Conservation (phyloP, 169 alveolate species). For the Theileria luwenshuni region DNA sequence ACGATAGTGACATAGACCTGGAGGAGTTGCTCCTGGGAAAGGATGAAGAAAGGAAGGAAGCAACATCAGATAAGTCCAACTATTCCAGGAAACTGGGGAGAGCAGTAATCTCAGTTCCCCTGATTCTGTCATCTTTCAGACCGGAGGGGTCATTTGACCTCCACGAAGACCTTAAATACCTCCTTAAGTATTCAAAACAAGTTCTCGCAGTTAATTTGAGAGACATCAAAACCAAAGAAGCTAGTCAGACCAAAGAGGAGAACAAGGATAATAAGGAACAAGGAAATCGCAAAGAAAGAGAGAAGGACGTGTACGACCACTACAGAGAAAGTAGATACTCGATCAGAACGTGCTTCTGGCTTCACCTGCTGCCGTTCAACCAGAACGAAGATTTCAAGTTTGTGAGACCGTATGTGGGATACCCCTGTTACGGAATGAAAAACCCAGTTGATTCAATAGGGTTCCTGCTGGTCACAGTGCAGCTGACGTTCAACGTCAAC, state of each 20-base stretch:
- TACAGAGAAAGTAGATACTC: slow-evolving; percentile 1
- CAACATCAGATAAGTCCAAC: slow-evolving; percentile 22
- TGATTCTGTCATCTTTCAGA: slow-evolving; percentile 43
- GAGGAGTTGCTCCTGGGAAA: slow-evolving; percentile 16
- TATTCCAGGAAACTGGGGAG: slow-evolving; percentile 52
- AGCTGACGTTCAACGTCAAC: slow-evolving; percentile 50
- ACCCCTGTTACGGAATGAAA: slow-evolving; percentile 75
- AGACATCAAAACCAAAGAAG: background rate
- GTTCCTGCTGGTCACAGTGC: slow-evolving; percentile 64
- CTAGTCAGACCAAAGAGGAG: background rate
- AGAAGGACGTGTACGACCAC: background rate
- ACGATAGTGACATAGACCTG: slow-evolving; percentile 7
- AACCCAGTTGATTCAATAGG: slow-evolving; percentile 72
- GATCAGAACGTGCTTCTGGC: slow-evolving; percentile 28
- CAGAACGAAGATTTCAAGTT: slow-evolving; percentile 70
- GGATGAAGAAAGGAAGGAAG: background rate
- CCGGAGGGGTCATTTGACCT: slow-evolving; percentile 22
- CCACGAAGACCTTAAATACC: slow-evolving; percentile 11
- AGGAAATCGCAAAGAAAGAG: background rate
- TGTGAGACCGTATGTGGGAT: slow-evolving; percentile 73
- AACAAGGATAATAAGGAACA: background rate
- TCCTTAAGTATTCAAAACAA: background rate
- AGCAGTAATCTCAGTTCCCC: slow-evolving; percentile 57
- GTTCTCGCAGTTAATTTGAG: background rate
- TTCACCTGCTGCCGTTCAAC: slow-evolving; percentile 60